Evolutionary conservation across 805 yeast species (phyloP), one percentile per base, ranked within the genome.

Genomic region (Lipomyces starkeyi): DNA sequence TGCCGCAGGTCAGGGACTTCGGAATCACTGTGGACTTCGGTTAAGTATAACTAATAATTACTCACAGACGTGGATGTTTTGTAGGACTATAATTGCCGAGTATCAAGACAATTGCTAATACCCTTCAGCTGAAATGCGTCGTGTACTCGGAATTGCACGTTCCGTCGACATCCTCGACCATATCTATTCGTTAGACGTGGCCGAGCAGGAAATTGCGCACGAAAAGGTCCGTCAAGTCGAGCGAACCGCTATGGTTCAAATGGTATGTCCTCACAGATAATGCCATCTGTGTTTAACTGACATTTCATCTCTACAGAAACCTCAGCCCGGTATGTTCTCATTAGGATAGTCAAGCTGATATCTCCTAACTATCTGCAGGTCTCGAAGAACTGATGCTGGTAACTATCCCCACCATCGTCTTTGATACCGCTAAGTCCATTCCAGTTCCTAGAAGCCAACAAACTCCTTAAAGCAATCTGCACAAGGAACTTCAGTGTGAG

Each of bases 211-310:
- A 6, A 75, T 67, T 7, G 91, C 91, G 0, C 82, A 84, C 35
- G 75, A 76, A 29, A 81, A 80, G 64, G 79, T 89, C 29, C 79
- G 82, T 43, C 78, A 71, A 1, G 86, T 89, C n/a, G 93, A 88
- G 74, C 79, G 82, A n/a, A 78, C 79, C 40, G 90, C 91, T 2
- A 88, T 88, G 91, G 73, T 77, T 3, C 82, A 83, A 65, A 88
- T 88, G 88, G 76, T 77, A 63, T 3, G 72, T 7, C 56, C 27
- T 60, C 11, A 7, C 17, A 20, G 20, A 20, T n/a, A 62, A 25
- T 61, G 14, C 34, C 0, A 13, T 40, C 17, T 17, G 14, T 49
- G 13, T 14, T 29, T 62, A n/a, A 37, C 62, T 57, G 47, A 47
- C 62, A 14, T n/a, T 27, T 17, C 17, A 2, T 25, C 35, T 8